A percentile compares a stretch with the other conserved stretches of the same genome.
phyloP scores from a whole-genome alignment of 2,329 filamentous ascomycete genomes.

The Trichoderma sp. region DNA sequence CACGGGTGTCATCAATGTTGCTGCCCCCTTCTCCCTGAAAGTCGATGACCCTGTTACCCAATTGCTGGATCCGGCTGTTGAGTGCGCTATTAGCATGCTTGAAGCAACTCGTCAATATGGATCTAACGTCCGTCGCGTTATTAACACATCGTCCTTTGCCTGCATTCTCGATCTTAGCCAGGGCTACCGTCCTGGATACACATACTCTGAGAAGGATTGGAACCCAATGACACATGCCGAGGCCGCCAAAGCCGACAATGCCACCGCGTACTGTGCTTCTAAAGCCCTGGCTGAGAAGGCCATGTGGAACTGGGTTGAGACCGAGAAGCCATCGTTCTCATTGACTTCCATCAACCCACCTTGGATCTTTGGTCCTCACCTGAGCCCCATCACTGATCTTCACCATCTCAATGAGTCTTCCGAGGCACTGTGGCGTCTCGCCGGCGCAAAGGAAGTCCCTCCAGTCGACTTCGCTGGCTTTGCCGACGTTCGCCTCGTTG shows the following conservation, averaged over 20 bases:
- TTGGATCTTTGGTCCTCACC: constrained; percentile 60
- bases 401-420: constrained; percentile 24
- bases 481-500: constrained; percentile 59
- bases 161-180: constrained; percentile 41
- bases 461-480: constrained; percentile 38
- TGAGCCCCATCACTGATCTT: constrained; percentile 19
- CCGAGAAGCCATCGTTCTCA: constrained; percentile 50
- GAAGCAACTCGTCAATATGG: constrained; percentile 45
- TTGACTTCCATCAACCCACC: constrained; percentile 62
- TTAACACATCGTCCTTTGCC: constrained; percentile 50
- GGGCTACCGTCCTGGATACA: constrained; percentile 36
- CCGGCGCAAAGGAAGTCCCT: constrained; percentile 22
- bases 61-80: constrained; percentile 55
- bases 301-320: constrained; percentile 52
- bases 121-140: constrained; percentile 60
- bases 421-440: constrained; percentile 22
- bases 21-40: constrained; percentile 70
- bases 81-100: constrained; percentile 51
- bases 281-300: constrained; percentile 63
- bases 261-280: constrained; percentile 28
- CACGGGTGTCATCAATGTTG: constrained; percentile 72
- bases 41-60: constrained; percentile 50
- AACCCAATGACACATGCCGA: constrained; percentile 31
- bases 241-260: constrained; percentile 21
- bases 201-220: constrained; percentile 30